Evolutionary conservation across 2,329 filamentous ascomycete species (phyloP), one percentile per base, ranked within the genome.

Genomic region (Penicillium sp.): DNA sequence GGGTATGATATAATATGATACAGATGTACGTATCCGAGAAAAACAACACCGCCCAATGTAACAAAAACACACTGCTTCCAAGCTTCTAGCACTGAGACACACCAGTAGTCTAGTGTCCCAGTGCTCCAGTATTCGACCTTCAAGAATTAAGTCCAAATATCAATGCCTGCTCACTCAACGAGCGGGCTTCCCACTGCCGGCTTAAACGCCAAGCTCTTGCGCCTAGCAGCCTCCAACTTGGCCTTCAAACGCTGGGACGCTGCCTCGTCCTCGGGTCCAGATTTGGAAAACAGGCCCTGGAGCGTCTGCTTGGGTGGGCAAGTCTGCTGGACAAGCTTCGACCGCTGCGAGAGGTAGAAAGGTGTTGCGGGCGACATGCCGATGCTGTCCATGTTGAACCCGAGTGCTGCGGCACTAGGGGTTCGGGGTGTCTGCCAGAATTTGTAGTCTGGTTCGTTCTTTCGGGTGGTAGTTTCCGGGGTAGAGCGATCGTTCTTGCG

Each of bases 161-260:
- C 31, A 58, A 58, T 38, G 35, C 56, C 23, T 45, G 45, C 50
- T 52, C 29, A 62, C 31, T 62, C 60, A n/a, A 58, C 46, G 35
- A 62, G 55, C 23, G 44, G 60, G 19, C 60, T 62, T 13, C 60
- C 55, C 38, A 58, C 41, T 23, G 44, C 38, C 35, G 60, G 60
- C 30, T 62, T 62, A 26, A 58, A 58, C 2, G 60, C 60, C 57
- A 99, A 82, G 64, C 90, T 86, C 81, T 88, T 93, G 73, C 91
- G 85, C 69, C 93, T 86, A 71, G 88, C 83, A 5, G 84, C 77
- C 7, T 93, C 90, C 73, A 93, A 79, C 52, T 88, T 83, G 76
- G 86, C 83, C 64, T 87, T 78, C 59, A 90, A 81, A 19, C 74
- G 72, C 23, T 76, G 73, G 46, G 75, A 74, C 1, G 69, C 64